Base-by-base conservation (phyloP, 495 filamentous ascomycete species). In the Aspergillus sclerotiicarbonarius region DNA sequence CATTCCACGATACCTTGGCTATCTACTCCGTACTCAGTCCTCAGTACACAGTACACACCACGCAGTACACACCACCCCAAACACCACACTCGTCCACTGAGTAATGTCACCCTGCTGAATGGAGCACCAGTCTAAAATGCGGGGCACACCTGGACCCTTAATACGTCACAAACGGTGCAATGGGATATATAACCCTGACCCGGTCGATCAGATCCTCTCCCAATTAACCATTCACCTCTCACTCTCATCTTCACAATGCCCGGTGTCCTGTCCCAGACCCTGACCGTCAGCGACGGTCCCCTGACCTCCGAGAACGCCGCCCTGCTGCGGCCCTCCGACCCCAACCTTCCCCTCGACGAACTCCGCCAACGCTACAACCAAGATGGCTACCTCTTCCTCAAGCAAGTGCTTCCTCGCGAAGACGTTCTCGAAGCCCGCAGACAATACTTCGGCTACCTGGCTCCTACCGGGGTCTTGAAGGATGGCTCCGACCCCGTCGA, bases 311-410 rank as follows among this genome's bases (percentile, higher is more conserved):
- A 75, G 31, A 75, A 79, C 58, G 70, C 81, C 19, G 69, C 72
- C 6, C 59, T 68, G 15, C 74, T 86, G 7, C 67, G 68, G 25
- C 74, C 73, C 31, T 77, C 74, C n/a, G 66, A 71, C 29, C 69
- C 72, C 35, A 59, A 49, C 16, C 64, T 73, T 6, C 69, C 74
- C 8, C 32, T 78, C n/a, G 66, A 74, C 43, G 75, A 80, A 30
- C 68, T 87, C 1, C 78, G 79, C 30, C 62, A 69, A 33, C 76
- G 84, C 16, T 84, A 78, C 51, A 52, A 82, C n/a, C 57, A 73
- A 46, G 82, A 86, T 59, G 82, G 84, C 16, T 86, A 86, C 62
- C 72, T 87, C 43, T 84, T 84, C 60, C 55, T 88, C 7, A 87
- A 87, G 61, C 73, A 76, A 32, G 61, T 86, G 2, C 66, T 88